phyloP scores from a whole-genome alignment of 176 grass and related monocot genomes.

The Areca catechu region DNA sequence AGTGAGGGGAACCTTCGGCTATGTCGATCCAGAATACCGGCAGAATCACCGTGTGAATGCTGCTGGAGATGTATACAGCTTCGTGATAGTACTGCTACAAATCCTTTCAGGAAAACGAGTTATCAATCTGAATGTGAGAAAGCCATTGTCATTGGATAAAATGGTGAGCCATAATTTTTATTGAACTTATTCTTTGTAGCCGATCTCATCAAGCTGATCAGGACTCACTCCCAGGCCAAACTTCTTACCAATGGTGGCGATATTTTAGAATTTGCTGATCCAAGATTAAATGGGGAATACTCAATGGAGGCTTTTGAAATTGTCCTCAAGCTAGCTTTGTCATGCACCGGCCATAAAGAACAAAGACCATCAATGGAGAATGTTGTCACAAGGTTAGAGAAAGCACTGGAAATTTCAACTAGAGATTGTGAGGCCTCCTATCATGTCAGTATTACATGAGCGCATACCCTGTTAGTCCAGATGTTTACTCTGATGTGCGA shows the following conservation, averaged over 20 bases:
- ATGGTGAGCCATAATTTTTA: conserved; percentile 21
- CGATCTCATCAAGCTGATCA: too few species aligned
- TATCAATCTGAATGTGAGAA: conserved; percentile 50
- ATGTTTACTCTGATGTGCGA: too few species aligned
- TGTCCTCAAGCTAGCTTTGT: conserved; percentile 44
- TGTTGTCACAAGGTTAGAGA: conserved; percentile 38
- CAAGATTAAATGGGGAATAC: conserved; percentile 42
- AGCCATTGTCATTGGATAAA: conserved; percentile 47
- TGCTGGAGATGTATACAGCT: conserved; percentile 64
- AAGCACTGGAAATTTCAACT: conserved; percentile 42
- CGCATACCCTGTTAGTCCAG: not conserved
- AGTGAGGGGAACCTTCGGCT: conserved; percentile 72
- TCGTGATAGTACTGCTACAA: conserved; percentile 59
- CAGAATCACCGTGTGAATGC: conserved; percentile 59
- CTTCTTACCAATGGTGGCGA: conserved; percentile 33
- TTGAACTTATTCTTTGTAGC: too few species aligned
- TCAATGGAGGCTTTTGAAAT: conserved; percentile 48
- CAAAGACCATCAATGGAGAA: conserved; percentile 53
- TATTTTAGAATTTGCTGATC: conserved; percentile 43
- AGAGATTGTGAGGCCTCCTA: conserved; percentile 12
- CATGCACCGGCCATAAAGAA: conserved; percentile 53
- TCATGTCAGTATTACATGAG: conserved; percentile 21
- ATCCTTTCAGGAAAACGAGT: conserved; percentile 46
- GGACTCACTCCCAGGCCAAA: conserved; percentile 30
- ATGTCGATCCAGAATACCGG: conserved; percentile 66